A percentile compares a stretch with the other conserved stretches of the same genome.
These are phyloP conservation scores for Colletotrichum noveboracense DNA, from an alignment of 2,329 filamentous ascomycete species.

Conservation along the genomic window DNA sequence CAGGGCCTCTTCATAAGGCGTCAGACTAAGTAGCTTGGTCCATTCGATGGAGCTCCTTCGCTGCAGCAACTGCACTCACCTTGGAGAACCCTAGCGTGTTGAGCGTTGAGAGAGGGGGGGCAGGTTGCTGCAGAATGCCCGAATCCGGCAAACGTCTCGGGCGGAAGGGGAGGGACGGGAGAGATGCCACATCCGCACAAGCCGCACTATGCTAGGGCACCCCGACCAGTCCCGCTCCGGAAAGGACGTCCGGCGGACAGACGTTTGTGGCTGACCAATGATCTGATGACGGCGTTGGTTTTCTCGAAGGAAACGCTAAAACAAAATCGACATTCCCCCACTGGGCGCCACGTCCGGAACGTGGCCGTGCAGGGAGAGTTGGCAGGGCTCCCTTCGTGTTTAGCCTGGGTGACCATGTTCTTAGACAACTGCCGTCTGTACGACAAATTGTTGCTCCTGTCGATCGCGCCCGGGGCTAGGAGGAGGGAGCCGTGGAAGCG, in stretches of 20 bases:
- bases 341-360: neutral
- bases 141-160: neutral
- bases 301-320: neutral
- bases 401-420: neutral
- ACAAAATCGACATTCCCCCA: neutral
- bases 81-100: neutral
- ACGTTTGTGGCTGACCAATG: neutral
- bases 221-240: neutral
- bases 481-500: neutral
- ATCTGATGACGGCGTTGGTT: neutral
- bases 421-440: neutral
- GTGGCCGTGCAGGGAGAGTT: neutral
- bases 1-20: neutral
- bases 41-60: neutral
- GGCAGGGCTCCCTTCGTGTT: neutral
- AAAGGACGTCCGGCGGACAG: neutral
- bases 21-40: neutral
- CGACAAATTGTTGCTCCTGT: neutral
- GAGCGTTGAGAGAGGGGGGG: neutral
- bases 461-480: neutral
- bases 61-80: neutral
- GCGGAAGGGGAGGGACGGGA: neutral
- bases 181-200: conserved; percentile 2
- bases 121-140: neutral
- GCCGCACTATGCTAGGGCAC: neutral